Conservation (phyloP, 176 grass and related monocot species). For the Ensete glaucum region DNA sequence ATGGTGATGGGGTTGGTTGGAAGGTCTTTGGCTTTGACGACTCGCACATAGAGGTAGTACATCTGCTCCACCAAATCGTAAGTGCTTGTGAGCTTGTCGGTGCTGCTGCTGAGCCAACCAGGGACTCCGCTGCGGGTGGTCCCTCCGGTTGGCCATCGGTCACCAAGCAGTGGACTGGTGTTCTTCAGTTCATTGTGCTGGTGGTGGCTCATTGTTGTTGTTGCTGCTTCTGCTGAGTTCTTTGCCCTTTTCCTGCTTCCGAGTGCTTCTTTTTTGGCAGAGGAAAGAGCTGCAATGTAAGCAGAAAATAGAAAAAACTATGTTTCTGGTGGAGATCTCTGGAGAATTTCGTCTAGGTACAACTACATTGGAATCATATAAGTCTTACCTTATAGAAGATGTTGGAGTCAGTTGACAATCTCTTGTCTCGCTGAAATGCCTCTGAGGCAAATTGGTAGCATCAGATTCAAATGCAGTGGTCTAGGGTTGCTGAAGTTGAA, state of each 20-base stretch:
- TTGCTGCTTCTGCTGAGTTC: neutral
- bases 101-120: slow-evolving; percentile 40
- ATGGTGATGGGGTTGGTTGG: slow-evolving; percentile 59
- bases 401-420: neutral
- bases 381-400: slow-evolving; percentile 13
- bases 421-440: neutral
- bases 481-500: neutral
- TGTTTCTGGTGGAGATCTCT: neutral
- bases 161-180: slow-evolving; percentile 72
- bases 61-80: slow-evolving; percentile 96
- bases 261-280: neutral
- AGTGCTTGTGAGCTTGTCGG: slow-evolving; percentile 84
- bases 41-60: slow-evolving; percentile 92
- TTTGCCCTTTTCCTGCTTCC: neutral
- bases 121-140: slow-evolving; percentile 7
- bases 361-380: neutral
- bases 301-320: neutral
- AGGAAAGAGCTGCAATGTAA: neutral
- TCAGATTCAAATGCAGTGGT: slow-evolving; percentile 5
- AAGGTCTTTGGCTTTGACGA: slow-evolving; percentile 77
- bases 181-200: slow-evolving; percentile 87
- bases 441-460: neutral
- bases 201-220: slow-evolving; percentile 41
- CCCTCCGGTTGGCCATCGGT: slow-evolving; percentile 57
- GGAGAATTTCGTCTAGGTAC: neutral